Evolutionary conservation across 1,284 basidiomycete genomes (phyloP).

Genomic region (Ganoderma sinense): DNA sequence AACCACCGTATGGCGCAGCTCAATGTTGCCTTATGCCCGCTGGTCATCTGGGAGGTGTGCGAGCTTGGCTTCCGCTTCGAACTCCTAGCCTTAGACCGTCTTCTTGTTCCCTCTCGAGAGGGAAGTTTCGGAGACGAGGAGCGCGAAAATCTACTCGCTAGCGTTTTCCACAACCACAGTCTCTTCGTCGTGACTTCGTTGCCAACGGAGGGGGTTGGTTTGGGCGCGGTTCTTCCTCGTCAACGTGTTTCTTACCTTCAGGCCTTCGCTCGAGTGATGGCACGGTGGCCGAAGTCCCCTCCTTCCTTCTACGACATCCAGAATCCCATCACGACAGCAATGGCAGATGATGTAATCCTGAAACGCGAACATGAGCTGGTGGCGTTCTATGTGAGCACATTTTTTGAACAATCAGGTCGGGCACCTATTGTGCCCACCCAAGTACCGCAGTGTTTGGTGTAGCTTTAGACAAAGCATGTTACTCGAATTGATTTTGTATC

Average conservation of each 20-base stretch:
- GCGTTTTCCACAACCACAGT: background rate
- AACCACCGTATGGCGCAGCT: background rate
- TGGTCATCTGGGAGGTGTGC: conserved; percentile 21
- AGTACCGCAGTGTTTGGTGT: no score
- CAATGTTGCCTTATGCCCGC: background rate
- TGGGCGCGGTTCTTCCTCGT: background rate
- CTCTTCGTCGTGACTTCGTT: background rate
- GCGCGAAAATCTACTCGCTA: background rate
- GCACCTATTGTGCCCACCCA: background rate
- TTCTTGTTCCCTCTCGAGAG: background rate
- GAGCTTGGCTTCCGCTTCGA: conserved; percentile 24
- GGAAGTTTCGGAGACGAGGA: background rate
- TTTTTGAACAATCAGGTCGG: background rate
- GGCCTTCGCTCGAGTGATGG: background rate
- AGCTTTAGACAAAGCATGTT: no score
- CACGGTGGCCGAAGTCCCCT: background rate
- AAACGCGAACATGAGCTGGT: background rate
- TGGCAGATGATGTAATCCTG: background rate
- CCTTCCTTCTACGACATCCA: background rate
- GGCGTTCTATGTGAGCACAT: conserved; percentile 1
- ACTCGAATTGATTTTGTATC: no score
- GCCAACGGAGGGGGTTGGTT: background rate
- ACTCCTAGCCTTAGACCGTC: conserved; percentile 18
- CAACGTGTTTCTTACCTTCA: background rate
- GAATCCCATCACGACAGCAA: background rate